These are phyloP conservation scores for Theobroma cacao DNA, from an alignment of 345 rosid species.

Conservation along the genomic window DNA sequence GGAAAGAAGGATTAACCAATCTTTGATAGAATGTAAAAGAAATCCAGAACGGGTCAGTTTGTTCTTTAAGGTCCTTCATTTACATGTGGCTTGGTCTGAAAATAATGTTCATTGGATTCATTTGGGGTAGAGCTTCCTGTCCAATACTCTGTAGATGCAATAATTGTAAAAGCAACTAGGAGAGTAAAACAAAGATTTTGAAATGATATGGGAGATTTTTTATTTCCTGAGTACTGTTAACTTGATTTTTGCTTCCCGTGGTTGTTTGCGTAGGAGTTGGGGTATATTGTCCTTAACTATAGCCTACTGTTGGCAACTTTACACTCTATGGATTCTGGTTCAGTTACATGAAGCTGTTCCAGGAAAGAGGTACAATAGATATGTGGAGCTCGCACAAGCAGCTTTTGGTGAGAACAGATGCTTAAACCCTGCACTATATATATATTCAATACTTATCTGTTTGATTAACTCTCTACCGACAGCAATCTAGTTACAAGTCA, in stretches of 20 bases:
- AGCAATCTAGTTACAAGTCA: background rate
- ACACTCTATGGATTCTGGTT: conserved; percentile 90
- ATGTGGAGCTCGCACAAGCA: conserved; percentile 95
- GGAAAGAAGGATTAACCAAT: background rate
- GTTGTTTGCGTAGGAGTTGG: conserved; percentile 73
- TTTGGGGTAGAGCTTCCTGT: background rate
- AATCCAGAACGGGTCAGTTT: background rate
- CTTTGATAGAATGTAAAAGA: background rate
- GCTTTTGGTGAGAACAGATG: conserved; percentile 70
- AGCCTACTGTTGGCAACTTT: conserved; percentile 94
- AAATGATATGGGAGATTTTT: background rate
- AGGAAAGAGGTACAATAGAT: conserved; percentile 91
- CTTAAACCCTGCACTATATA: background rate
- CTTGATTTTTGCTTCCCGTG: background rate
- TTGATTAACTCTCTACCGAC: background rate
- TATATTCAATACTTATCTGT: background rate
- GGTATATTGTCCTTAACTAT: conserved; percentile 80
- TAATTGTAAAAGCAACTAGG: background rate
- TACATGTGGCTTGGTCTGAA: background rate
- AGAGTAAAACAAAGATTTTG: background rate
- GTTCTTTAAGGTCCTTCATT: background rate
- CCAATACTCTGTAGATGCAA: background rate
- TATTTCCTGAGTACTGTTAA: background rate
- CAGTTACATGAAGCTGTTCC: conserved; percentile 97
- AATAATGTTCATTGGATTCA: conserved; percentile 1